Conservation (phyloP, 192 early-diverging fungal species). For the Entrophospora sp. region DNA sequence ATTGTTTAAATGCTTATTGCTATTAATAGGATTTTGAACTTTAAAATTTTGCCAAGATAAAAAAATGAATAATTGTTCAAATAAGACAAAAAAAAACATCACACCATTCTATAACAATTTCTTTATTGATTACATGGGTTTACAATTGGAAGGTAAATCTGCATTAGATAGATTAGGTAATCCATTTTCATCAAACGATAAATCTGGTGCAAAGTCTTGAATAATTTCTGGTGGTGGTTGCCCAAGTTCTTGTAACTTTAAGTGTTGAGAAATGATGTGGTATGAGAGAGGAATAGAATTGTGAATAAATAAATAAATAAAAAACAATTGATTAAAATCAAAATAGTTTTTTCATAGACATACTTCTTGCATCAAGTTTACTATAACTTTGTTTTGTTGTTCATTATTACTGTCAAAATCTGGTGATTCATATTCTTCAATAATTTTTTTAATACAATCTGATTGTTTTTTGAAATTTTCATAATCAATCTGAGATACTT, state of each 20-base stretch:
- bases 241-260: conserved; percentile 90
- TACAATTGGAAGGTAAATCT: conserved; percentile 22
- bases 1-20: too few relatives aligned
- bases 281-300: too few relatives aligned
- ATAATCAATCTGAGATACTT: conserved; percentile 59
- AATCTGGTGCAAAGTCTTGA: conserved; percentile 83
- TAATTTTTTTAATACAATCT: conserved; percentile 68
- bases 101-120: too few relatives aligned
- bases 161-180: conserved; percentile 50
- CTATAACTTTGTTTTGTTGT: conserved; percentile 57
- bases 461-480: conserved; percentile 74
- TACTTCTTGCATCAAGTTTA: conserved; percentile 92
- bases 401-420: conserved; percentile 60
- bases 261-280: too few relatives aligned
- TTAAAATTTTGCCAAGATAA: too few relatives aligned
- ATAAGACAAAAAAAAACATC: too few relatives aligned
- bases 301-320: neutral
- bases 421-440: conserved; percentile 69
- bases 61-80: too few relatives aligned
- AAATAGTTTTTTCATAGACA: neutral
- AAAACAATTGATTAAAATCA: neutral
- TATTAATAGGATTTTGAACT: too few relatives aligned
- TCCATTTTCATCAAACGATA: conserved; percentile 73
- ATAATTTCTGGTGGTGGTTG: conserved; percentile 90
- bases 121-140: conserved; percentile 18